Evolutionary conservation across 2,329 filamentous ascomycete species (phyloP).

Genomic region (Penicillium janthinellum): DNA sequence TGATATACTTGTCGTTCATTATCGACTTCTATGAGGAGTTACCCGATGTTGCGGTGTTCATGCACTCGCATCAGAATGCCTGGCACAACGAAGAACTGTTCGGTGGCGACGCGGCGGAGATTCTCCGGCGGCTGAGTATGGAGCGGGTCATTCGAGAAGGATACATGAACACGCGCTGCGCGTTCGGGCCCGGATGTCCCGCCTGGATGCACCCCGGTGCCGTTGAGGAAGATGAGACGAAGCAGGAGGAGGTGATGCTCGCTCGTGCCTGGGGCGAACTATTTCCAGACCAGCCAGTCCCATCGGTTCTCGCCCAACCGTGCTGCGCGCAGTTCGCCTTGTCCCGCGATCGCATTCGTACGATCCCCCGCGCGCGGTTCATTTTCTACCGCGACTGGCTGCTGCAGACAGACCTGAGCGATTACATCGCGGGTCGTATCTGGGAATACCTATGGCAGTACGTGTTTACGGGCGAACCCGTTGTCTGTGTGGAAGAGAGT

Average conservation of each 20-base stretch:
- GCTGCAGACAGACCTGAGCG: slow-evolving; percentile 56
- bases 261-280: slow-evolving; percentile 52
- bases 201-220: slow-evolving; percentile 57
- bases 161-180: slow-evolving; percentile 63
- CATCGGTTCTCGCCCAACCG: slow-evolving; percentile 58
- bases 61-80: slow-evolving; percentile 58
- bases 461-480: slow-evolving; percentile 56
- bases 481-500: slow-evolving; percentile 53
- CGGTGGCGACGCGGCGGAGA: slow-evolving; percentile 53
- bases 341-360: slow-evolving; percentile 58
- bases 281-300: slow-evolving; percentile 48
- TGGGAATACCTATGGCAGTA: slow-evolving; percentile 68
- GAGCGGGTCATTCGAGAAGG: slow-evolving; percentile 55
- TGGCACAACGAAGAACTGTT: slow-evolving; percentile 64
- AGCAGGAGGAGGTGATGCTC: slow-evolving; percentile 51
- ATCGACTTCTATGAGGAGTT: slow-evolving; percentile 64
- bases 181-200: slow-evolving; percentile 60
- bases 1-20: slow-evolving; percentile 64
- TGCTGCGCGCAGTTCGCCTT: slow-evolving; percentile 68
- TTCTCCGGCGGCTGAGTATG: slow-evolving; percentile 54
- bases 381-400: slow-evolving; percentile 64
- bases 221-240: slow-evolving; percentile 42
- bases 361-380: slow-evolving; percentile 56
- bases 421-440: slow-evolving; percentile 60
- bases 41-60: slow-evolving; percentile 61